phyloP scores from a whole-genome alignment of 2,329 filamentous ascomycete genomes.

The Keithomyces neogunnii region DNA sequence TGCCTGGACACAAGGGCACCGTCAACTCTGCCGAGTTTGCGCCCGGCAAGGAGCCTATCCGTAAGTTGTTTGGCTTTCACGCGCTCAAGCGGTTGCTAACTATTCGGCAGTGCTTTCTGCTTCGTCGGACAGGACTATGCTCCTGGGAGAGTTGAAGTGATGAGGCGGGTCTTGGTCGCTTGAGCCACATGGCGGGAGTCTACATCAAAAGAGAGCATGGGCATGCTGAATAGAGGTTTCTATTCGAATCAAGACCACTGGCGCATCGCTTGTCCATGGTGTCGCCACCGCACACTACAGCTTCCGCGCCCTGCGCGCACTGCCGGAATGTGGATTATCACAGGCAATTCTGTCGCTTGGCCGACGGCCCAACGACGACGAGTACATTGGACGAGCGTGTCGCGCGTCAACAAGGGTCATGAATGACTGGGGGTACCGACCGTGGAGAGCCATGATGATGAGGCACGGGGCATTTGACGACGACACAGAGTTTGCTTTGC shows the following conservation, averaged over 20 bases:
- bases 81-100: constrained; percentile 21
- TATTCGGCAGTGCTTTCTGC: constrained; percentile 65
- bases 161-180: constrained; percentile 33
- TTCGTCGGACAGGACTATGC: constrained; percentile 78
- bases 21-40: constrained; percentile 94
- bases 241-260: neutral
- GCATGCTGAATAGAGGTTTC: neutral
- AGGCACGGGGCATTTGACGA: no score
- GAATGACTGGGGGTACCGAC: no score
- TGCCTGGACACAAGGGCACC: constrained; percentile 89
- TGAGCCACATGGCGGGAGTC: neutral
- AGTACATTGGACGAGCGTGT: no score
- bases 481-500: no score
- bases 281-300: no score
- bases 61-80: constrained; percentile 48
- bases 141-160: constrained; percentile 67
- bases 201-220: neutral
- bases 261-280: neutral
- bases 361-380: no score
- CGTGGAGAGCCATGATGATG: no score
- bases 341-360: no score
- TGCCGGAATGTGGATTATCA: no score
- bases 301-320: no score
- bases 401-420: no score
- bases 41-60: constrained; percentile 73